phyloP scores from a whole-genome alignment of 345 rosid genomes.

The Luvunga scandens region DNA sequence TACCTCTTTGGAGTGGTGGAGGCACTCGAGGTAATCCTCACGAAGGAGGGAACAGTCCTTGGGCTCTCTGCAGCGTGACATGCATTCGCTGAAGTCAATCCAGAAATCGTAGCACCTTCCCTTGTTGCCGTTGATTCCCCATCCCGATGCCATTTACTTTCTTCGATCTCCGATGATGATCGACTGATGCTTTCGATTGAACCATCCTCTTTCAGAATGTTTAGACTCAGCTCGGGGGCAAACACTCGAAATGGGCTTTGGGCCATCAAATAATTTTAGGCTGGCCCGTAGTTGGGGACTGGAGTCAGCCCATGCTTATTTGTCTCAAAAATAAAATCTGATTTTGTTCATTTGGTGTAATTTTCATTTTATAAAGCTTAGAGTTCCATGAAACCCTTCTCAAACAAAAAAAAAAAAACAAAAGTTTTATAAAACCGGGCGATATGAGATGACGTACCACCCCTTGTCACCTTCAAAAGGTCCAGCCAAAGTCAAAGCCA shows the following conservation, averaged over 20 bases:
- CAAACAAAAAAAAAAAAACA: too few relatives aligned
- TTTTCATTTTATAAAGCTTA: too few relatives aligned
- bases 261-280: background rate
- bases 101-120: slow-evolving; percentile 97
- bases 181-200: background rate
- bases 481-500: too few relatives aligned
- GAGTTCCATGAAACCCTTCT: too few relatives aligned
- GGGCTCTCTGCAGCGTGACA: slow-evolving; percentile 92
- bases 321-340: too few relatives aligned
- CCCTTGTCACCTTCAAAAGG: too few relatives aligned
- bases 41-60: slow-evolving; percentile 89
- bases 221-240: background rate
- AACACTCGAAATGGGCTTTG: background rate
- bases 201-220: background rate
- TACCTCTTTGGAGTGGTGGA: slow-evolving; percentile 99
- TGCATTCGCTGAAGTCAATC: slow-evolving; percentile 90
- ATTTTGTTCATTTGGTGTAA: too few relatives aligned
- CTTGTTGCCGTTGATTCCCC: slow-evolving; percentile 95
- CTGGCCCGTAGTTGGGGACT: too few relatives aligned
- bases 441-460: too few relatives aligned
- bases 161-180: slow-evolving; percentile 7
- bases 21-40: slow-evolving; percentile 97
- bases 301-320: too few relatives aligned
- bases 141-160: slow-evolving; percentile 77
- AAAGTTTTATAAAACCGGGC: too few relatives aligned